phyloP scores from a whole-genome alignment of 352 stramenopile genomes.

The Globisporangium rhizosaccharum region DNA sequence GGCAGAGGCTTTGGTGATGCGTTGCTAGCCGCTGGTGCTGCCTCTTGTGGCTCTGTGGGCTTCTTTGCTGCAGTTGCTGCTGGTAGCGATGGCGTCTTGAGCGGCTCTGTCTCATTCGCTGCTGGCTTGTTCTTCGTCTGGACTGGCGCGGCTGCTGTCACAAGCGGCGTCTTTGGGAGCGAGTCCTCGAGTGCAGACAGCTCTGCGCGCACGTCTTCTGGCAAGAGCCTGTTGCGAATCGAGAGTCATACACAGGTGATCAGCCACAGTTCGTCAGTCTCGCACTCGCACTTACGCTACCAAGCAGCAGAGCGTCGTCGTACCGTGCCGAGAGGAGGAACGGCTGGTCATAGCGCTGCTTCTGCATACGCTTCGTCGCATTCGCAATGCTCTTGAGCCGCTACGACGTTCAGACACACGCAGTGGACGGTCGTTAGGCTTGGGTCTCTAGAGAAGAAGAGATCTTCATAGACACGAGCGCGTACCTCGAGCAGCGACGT shows the following conservation, averaged over 20 bases:
- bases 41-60: background rate
- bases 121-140: no score
- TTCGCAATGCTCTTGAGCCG: constrained; percentile 60
- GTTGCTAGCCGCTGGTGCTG: background rate
- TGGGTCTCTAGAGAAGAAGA: background rate
- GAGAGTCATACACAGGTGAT: background rate
- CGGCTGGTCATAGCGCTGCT: constrained; percentile 52
- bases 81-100: no score
- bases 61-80: constrained; percentile 21
- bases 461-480: background rate
- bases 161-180: constrained; percentile 16
- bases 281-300: background rate
- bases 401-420: constrained; percentile 17
- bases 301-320: background rate
- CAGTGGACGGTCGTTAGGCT: background rate
- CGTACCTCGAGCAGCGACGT: constrained; percentile 61
- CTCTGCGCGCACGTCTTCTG: constrained; percentile 46
- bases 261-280: background rate
- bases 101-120: no score
- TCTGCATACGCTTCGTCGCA: constrained; percentile 68
- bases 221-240: constrained; percentile 34
- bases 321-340: constrained; percentile 65
- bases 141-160: constrained; percentile 12
- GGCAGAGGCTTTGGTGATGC: background rate
- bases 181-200: constrained; percentile 49